These are phyloP conservation scores for Nakaseomyces delphensis DNA, from an alignment of 1,139 yeast species.

Conservation along the genomic window DNA sequence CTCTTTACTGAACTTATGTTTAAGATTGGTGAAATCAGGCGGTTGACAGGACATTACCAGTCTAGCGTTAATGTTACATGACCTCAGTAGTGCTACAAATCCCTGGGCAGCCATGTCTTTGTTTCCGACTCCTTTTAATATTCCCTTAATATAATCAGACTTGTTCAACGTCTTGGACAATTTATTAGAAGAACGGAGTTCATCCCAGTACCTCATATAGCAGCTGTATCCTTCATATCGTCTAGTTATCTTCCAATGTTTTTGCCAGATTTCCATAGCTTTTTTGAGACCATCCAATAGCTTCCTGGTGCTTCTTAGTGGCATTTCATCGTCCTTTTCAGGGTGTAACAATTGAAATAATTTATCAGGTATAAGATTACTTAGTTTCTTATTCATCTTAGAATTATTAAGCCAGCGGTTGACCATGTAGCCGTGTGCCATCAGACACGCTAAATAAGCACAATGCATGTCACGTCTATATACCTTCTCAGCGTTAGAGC, in stretches of 20 bases:
- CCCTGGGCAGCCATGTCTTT: slow-evolving; percentile 83
- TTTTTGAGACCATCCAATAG: slow-evolving; percentile 67
- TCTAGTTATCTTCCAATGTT: slow-evolving; percentile 43
- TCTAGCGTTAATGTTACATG: slow-evolving; percentile 65
- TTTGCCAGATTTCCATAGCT: slow-evolving; percentile 54
- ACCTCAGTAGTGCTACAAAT: slow-evolving; percentile 64
- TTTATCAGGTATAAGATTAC: slow-evolving; percentile 40
- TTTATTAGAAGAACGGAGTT: slow-evolving; percentile 30
- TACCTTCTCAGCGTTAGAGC: slow-evolving; percentile 47
- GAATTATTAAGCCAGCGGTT: slow-evolving; percentile 67
- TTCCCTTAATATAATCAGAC: slow-evolving; percentile 36
- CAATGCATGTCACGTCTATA: slow-evolving; percentile 51
- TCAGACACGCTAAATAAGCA: slow-evolving; percentile 46
- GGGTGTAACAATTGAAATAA: slow-evolving; percentile 44
- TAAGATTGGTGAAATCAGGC: slow-evolving; percentile 61
- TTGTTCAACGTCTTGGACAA: slow-evolving; percentile 27
- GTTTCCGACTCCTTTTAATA: slow-evolving; percentile 51
- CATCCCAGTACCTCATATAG: slow-evolving; percentile 51
- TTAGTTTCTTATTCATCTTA: slow-evolving; percentile 35
- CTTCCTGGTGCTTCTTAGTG: slow-evolving; percentile 50
- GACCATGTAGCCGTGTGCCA: slow-evolving; percentile 56
- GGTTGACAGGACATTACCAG: slow-evolving; percentile 80
- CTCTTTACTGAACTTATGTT: slow-evolving; percentile 9
- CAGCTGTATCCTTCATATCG: slow-evolving; percentile 36
- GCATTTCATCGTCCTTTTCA: slow-evolving; percentile 30